A percentile compares a stretch with the other conserved stretches of the same genome.
Evolutionary conservation across 2,329 filamentous ascomycete species (phyloP).

Genomic region (Fusarium palustre): DNA sequence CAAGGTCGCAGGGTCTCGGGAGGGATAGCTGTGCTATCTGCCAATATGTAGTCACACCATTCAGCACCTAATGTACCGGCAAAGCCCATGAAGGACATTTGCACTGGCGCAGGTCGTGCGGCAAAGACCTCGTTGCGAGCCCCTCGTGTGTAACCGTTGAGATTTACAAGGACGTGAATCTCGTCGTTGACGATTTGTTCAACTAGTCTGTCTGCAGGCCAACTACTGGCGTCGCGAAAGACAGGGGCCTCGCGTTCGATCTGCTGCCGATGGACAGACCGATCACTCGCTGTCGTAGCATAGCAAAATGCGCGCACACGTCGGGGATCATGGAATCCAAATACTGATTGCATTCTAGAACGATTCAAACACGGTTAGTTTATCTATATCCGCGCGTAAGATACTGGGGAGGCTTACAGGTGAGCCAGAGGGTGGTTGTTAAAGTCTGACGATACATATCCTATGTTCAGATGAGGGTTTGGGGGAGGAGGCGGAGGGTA

Average conservation of each 20-base stretch:
- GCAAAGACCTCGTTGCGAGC: slow-evolving; percentile 98
- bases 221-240: slow-evolving; percentile 88
- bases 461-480: slow-evolving; percentile 84
- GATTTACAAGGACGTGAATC: slow-evolving; percentile 94
- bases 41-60: slow-evolving; percentile 98
- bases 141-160: slow-evolving; percentile 97
- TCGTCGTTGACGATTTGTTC: slow-evolving; percentile 87
- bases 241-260: slow-evolving; percentile 93
- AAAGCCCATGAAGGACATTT: slow-evolving; percentile 99
- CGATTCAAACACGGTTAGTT: slow-evolving; percentile 8
- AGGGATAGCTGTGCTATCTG: slow-evolving; percentile 89
- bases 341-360: slow-evolving; percentile 91
- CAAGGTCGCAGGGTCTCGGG: slow-evolving; percentile 82
- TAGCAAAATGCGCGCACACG: slow-evolving; percentile 92
- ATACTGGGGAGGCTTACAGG: slow-evolving; percentile 62
- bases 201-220: slow-evolving; percentile 86
- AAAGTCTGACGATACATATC: slow-evolving; percentile 98
- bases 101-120: slow-evolving; percentile 90
- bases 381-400: neutral
- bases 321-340: slow-evolving; percentile 83
- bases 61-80: slow-evolving; percentile 95
- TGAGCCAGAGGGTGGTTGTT: slow-evolving; percentile 98
- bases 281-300: slow-evolving; percentile 91
- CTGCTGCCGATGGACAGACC: slow-evolving; percentile 87
- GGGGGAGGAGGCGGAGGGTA: slow-evolving; percentile 89